Conservation (phyloP, 2,329 filamentous ascomycete genomes). For the Eurotiales sp. region DNA sequence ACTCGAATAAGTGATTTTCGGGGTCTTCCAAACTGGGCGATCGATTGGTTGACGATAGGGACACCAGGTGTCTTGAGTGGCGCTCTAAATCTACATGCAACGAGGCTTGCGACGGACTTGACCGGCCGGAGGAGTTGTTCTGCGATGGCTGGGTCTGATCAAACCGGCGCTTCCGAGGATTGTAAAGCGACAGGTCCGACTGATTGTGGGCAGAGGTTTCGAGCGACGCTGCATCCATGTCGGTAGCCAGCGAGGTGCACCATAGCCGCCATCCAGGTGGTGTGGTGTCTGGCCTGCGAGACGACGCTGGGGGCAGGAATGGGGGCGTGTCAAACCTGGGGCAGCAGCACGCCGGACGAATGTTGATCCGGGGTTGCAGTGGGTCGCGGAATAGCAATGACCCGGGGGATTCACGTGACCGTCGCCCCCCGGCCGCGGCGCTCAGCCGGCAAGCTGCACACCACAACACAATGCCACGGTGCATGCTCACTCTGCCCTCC, state of each 20-base stretch:
- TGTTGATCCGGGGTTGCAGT: neutral
- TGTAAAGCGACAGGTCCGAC: neutral
- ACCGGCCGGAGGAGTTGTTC: neutral
- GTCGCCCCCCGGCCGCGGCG: slow-evolving; percentile 23
- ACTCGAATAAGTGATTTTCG: slow-evolving; percentile 6
- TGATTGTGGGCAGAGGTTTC: neutral
- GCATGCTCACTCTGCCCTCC: neutral
- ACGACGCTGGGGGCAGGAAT: no score
- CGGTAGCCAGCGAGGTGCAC: neutral
- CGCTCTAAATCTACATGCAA: slow-evolving; percentile 3
- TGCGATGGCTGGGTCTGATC: slow-evolving; percentile 1
- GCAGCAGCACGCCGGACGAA: neutral
- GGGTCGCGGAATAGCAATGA: slow-evolving; percentile 26
- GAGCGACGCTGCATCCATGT: slow-evolving; percentile 1
- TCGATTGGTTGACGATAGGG: neutral
- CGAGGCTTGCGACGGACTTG: neutral
- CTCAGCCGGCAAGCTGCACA: neutral
- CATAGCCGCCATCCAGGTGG: slow-evolving; percentile 2
- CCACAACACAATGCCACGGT: neutral
- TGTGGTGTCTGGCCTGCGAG: no score
- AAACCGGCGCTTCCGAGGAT: slow-evolving; percentile 8
- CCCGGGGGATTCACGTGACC: slow-evolving; percentile 16
- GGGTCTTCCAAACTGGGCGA: slow-evolving; percentile 3
- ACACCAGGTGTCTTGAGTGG: slow-evolving; percentile 3
- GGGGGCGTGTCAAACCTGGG: no score